These are phyloP conservation scores for Aschersonia sp. DNA, from an alignment of 2,329 filamentous ascomycete genomes.

Conservation along the genomic window DNA sequence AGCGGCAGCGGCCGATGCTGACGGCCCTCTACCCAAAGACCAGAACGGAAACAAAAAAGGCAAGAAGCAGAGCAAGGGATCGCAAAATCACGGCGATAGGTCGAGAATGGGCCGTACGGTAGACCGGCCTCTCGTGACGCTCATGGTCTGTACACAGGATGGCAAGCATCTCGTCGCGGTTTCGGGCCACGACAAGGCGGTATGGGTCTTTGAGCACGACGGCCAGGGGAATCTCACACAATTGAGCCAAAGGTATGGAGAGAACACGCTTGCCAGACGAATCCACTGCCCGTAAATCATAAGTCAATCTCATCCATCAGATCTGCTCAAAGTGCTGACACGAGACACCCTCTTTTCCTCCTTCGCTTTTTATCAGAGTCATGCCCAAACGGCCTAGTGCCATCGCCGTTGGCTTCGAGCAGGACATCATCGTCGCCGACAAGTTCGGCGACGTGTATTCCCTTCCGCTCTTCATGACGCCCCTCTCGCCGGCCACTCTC, in stretches of 20 bases:
- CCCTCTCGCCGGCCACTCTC: slow-evolving; percentile 5
- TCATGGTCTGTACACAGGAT: slow-evolving; percentile 48
- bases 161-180: slow-evolving; percentile 59
- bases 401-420: slow-evolving; percentile 54
- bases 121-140: slow-evolving; percentile 51
- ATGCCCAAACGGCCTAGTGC: slow-evolving; percentile 87
- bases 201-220: slow-evolving; percentile 66
- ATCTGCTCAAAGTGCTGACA: no score
- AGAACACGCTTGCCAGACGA: no score
- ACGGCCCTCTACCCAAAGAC: slow-evolving; percentile 7
- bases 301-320: no score
- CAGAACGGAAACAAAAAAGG: slow-evolving; percentile 11
- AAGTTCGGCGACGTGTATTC: slow-evolving; percentile 97
- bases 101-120: slow-evolving; percentile 16
- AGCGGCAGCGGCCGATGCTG: slow-evolving; percentile 1
- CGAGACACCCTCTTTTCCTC: background rate
- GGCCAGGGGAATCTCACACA: slow-evolving; percentile 46
- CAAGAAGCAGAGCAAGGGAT: slow-evolving; percentile 13
- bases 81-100: slow-evolving; percentile 6
- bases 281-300: no score
- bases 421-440: slow-evolving; percentile 69
- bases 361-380: slow-evolving; percentile 27
- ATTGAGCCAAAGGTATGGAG: slow-evolving; percentile 53
- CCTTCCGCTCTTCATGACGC: slow-evolving; percentile 45
- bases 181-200: slow-evolving; percentile 80